Percentiles rank a stretch among this genome's conserved stretches.
Evolutionary conservation across 2,329 filamentous ascomycete species (phyloP).

Genomic region (Claviceps arundinis): DNA sequence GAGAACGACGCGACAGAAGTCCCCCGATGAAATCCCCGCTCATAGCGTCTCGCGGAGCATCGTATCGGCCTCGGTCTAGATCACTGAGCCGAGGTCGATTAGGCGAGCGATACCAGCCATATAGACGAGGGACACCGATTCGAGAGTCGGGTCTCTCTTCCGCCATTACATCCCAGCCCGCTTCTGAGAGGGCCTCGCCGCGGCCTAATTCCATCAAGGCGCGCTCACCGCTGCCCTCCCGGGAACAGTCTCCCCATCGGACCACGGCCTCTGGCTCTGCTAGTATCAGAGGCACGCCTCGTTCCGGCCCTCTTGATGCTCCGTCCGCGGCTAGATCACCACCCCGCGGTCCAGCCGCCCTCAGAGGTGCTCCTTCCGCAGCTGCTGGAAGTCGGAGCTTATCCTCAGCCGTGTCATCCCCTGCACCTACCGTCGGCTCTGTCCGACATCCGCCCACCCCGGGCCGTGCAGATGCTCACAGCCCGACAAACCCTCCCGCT

Average conservation of each 20-base stretch:
- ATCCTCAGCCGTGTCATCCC: constrained; percentile 21
- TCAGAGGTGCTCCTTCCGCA: constrained; percentile 28
- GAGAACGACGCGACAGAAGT: constrained; percentile 29
- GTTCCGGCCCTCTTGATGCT: constrained; percentile 15
- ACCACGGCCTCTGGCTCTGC: constrained; percentile 10
- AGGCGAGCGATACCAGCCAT: constrained; percentile 28
- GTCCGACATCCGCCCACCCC: constrained; percentile 22
- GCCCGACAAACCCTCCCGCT: constrained; percentile 36
- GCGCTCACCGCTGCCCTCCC: constrained; percentile 34
- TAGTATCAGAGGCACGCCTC: constrained; percentile 16
- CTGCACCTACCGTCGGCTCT: constrained; percentile 17
- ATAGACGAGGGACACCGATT: constrained; percentile 33
- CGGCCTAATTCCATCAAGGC: constrained; percentile 31
- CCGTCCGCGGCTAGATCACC: constrained; percentile 28
- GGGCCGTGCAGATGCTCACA: constrained; percentile 26
- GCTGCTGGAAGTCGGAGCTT: constrained; percentile 27
- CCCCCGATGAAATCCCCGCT: constrained; percentile 17
- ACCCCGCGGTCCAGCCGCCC: constrained; percentile 40
- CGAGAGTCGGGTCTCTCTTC: constrained; percentile 38
- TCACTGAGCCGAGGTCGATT: constrained; percentile 31
- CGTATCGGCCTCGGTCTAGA: constrained; percentile 41
- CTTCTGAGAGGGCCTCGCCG: constrained; percentile 40
- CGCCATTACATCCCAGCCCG: constrained; percentile 35
- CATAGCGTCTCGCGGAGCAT: constrained; percentile 22
- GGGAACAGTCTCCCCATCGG: constrained; percentile 24